Base-by-base conservation (phyloP, 2,329 filamentous ascomycete genomes). In the Ilyonectria destructans region DNA sequence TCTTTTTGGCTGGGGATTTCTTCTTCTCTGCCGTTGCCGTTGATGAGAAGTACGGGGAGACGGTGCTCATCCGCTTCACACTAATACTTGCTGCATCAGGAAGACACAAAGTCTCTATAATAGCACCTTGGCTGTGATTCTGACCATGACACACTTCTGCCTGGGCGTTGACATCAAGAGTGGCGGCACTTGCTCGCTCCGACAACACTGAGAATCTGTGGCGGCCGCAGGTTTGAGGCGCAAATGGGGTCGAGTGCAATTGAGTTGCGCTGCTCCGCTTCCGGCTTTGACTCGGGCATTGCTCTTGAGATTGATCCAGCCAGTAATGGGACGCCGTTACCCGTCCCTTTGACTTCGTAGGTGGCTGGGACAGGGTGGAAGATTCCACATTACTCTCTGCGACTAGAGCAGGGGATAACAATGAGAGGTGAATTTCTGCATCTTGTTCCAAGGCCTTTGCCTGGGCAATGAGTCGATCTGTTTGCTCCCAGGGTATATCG, bases 11-110 rank as follows among this genome's bases (percentile, higher is more conserved):
- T 7, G 65, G 49, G 21, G 69, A 62, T 33, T 65, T 71, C 23
- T 69, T 71, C 29, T 58, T 65, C 48, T 68, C 58, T 12, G 69
- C 56, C 29, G 59, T 17, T 17, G 74, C 66, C 52, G 67, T 31
- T 4, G 69, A 59, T 35, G 66, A 40, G 62, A 83, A 83, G 68
- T 79, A 83, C 23, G 78, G 82, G 2, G 81, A 83, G 46, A 58
- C 55, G 54, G 67, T 56, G 62, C 68, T 71, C 40, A 64, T 52
- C 49, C 68, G 52, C 51, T 70, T 73, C 26, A 67, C 52, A 12
- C 19, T 23, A 19, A 19, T 2, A 17, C 51, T 48, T 46, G 62
- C 61, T 33, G 58, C 68, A 19, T 49, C 21, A n/a, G 52, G 43
- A n/a, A 61, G n/a, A 46, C 15, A n/a, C 23, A 55, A 40, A 15